Evolutionary conservation across 1,284 basidiomycete genomes (phyloP), one percentile per base, ranked within the genome.

Genomic region (Malassezia dermatis): DNA sequence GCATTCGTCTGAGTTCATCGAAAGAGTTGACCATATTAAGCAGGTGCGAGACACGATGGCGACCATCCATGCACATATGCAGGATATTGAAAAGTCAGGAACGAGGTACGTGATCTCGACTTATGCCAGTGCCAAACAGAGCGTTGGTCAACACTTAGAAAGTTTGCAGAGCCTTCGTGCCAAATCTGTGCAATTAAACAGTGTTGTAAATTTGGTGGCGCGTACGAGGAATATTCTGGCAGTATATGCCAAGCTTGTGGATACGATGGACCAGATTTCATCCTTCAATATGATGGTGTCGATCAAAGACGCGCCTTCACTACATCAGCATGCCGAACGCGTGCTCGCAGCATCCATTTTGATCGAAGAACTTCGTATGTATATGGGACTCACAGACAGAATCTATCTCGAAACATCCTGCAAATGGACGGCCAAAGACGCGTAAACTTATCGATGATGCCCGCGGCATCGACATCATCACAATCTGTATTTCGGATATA

Each of bases 281-380:
- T 37, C 40, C 3, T 42, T 19, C 7, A 46, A 51, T 19, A 17
- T 47, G 4, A 23, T 19, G 21, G n/a, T 4, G 8, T 17, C 43
- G 6, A 35, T 30, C 8, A 24, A 40, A 41, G 50, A 51, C 28
- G 10, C 42, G 11, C 23, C 23, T 17, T 27, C 24, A 11, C 13
- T 52, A 21, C 48, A 57, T 15, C 35, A 48, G n/a, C 44, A 48
- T 42, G 50, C 44, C 7, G n/a, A 19, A 8, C 35, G 48, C 12
- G 37, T 52, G 19, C 28, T 48, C 15, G 13, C 19, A 34, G 39
- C 47, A 2, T 21, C 39, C 11, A 19, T 23, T 8, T 37, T 47
- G 11, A 30, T 55, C 4, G 19, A 30, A n/a, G 28, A 44, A 19
- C 11, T 55, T n/a, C 24, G 45, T 24, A 32, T 27, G 41, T 43